Evolutionary conservation across 768 basidiomycete genomes (phyloP).

Genomic region (Pilatotrama ljubarskyi): DNA sequence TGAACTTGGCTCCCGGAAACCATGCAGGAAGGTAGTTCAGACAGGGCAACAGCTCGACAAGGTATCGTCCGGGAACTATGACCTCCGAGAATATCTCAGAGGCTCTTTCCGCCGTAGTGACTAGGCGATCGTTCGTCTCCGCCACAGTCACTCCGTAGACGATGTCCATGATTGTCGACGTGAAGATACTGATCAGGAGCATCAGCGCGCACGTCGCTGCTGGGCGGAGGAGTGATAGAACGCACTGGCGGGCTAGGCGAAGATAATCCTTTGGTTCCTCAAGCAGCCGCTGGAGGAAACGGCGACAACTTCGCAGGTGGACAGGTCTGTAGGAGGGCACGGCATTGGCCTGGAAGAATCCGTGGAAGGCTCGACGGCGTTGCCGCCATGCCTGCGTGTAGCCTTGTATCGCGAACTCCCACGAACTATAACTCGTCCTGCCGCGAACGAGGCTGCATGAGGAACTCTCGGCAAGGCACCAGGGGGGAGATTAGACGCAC

Average conservation of each 20-base stretch:
- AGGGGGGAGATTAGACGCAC: conserved; percentile 40
- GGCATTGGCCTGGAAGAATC: not conserved
- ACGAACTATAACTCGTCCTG: not conserved
- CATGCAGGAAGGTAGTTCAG: conserved; percentile 23
- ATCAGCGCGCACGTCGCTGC: no score
- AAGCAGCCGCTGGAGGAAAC: not conserved
- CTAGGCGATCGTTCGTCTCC: not conserved
- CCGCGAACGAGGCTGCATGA: no score
- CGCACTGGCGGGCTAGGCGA: not conserved
- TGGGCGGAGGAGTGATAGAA: not conserved
- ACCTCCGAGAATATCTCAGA: not conserved
- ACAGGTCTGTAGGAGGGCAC: not conserved
- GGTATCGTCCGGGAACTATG: not conserved
- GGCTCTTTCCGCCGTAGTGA: not conserved
- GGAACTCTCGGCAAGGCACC: not conserved
- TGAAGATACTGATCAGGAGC: not conserved
- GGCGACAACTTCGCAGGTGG: not conserved
- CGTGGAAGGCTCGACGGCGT: not conserved
- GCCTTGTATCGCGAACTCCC: not conserved
- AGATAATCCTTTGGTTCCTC: not conserved
- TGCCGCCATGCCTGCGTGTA: not conserved
- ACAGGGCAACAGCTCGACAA: conserved; percentile 1
- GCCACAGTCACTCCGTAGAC: not conserved
- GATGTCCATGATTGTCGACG: not conserved
- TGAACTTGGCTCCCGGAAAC: conserved; percentile 30